phyloP scores from a whole-genome alignment of 2,329 filamentous ascomycete species.

The Cladophialophora immunda region DNA sequence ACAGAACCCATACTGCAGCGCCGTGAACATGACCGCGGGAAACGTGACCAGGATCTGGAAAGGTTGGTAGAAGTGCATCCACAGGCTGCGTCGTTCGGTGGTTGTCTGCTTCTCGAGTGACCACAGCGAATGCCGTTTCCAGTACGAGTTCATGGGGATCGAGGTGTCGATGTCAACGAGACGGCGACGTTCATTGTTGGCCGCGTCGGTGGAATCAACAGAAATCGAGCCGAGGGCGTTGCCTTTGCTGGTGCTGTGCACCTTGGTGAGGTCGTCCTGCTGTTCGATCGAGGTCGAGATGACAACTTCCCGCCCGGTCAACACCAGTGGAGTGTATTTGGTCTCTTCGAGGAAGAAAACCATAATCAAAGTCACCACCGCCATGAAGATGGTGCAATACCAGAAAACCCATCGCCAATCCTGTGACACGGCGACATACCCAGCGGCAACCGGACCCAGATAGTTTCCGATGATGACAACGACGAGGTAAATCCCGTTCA shows the following conservation, averaged over 20 bases:
- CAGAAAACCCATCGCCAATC: constrained; percentile 49
- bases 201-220: constrained; percentile 25
- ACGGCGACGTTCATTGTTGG: constrained; percentile 32
- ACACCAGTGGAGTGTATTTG: constrained; percentile 42
- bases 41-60: constrained; percentile 46
- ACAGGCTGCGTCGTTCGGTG: constrained; percentile 42
- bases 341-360: constrained; percentile 51
- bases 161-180: constrained; percentile 42
- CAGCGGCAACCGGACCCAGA: constrained; percentile 48
- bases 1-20: constrained; percentile 51
- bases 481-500: constrained; percentile 61
- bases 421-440: constrained; percentile 46
- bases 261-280: constrained; percentile 25
- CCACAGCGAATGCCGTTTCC: constrained; percentile 41
- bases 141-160: constrained; percentile 44
- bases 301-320: constrained; percentile 34
- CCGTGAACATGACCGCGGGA: constrained; percentile 53
- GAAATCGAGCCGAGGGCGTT: constrained; percentile 19
- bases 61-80: constrained; percentile 46
- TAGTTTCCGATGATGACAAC: constrained; percentile 49
- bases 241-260: constrained; percentile 26
- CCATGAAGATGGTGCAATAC: constrained; percentile 48
- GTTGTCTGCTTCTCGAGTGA: constrained; percentile 38
- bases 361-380: constrained; percentile 44
- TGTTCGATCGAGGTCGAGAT: constrained; percentile 8